Conservation (phyloP, 768 basidiomycete species). For the Suillus decipiens region DNA sequence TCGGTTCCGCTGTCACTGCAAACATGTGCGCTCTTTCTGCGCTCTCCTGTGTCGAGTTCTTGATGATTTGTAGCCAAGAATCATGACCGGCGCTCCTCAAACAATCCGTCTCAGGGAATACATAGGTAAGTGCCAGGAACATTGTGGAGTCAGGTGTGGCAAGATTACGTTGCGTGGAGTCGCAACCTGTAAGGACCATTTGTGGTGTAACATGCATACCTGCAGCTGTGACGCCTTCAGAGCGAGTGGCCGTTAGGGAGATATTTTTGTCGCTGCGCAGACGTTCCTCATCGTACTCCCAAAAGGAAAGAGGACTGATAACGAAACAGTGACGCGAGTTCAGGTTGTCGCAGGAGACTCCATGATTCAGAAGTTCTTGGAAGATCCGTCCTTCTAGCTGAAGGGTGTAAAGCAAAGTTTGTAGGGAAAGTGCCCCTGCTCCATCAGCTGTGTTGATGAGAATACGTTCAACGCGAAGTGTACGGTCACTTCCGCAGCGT, state of each 20-base stretch:
- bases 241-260: constrained; percentile 55
- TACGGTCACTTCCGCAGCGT: constrained; percentile 66
- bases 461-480: constrained; percentile 77
- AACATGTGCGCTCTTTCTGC: constrained; percentile 37
- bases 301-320: constrained; percentile 74
- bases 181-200: constrained; percentile 79
- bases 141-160: constrained; percentile 63
- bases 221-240: constrained; percentile 54
- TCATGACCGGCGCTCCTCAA: constrained; percentile 60
- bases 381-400: constrained; percentile 62
- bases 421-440: constrained; percentile 57
- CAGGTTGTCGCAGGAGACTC: constrained; percentile 55
- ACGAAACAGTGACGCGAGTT: constrained; percentile 62
- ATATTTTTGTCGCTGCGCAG: constrained; percentile 58
- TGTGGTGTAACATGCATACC: constrained; percentile 67
- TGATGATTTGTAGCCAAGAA: constrained; percentile 61
- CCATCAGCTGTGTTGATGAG: constrained; percentile 48
- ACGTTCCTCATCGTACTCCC: constrained; percentile 60
- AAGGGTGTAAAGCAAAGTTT: constrained; percentile 63
- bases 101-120: constrained; percentile 78
- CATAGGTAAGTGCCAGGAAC: constrained; percentile 79
- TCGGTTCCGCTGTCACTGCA: constrained; percentile 43
- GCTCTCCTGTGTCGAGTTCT: constrained; percentile 37
- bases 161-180: constrained; percentile 50
- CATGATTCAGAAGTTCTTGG: constrained; percentile 41